phyloP scores from a whole-genome alignment of 352 stramenopile species.

The Globisporangium sylvaticum region DNA sequence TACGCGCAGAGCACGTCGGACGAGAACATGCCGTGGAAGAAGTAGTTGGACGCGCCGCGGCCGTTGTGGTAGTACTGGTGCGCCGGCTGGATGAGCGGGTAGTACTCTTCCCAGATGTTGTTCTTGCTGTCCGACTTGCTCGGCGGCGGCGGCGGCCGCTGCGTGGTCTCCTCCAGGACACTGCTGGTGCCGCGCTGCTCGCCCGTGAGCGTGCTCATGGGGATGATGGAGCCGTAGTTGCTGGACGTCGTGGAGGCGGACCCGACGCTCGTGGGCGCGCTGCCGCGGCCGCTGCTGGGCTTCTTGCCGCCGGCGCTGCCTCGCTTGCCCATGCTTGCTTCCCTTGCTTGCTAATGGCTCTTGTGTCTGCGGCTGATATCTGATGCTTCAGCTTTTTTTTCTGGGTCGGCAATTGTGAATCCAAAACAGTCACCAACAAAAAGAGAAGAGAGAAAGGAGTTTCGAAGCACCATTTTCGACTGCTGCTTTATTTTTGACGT shows the following conservation, averaged over 20 bases:
- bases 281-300: conserved; percentile 22
- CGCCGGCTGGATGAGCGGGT: conserved; percentile 79
- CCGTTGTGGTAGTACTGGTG: conserved; percentile 80
- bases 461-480: background rate
- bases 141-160: background rate
- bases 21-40: conserved; percentile 88
- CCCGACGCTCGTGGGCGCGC: conserved; percentile 6
- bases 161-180: background rate
- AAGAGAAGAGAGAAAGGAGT: background rate
- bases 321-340: conserved; percentile 33
- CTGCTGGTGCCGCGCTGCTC: background rate
- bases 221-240: conserved; percentile 26
- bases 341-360: background rate
- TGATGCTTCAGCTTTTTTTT: background rate
- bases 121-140: conserved; percentile 24
- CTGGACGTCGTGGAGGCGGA: conserved; percentile 14
- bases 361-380: background rate
- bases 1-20: conserved; percentile 84
- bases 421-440: background rate
- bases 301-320: conserved; percentile 28
- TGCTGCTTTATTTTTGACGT: background rate
- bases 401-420: background rate
- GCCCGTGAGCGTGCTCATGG: background rate
- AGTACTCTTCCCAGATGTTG: conserved; percentile 88
- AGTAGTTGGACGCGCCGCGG: conserved; percentile 73